phyloP scores from a whole-genome alignment of 495 filamentous ascomycete genomes.

The Penicillium nucicola region DNA sequence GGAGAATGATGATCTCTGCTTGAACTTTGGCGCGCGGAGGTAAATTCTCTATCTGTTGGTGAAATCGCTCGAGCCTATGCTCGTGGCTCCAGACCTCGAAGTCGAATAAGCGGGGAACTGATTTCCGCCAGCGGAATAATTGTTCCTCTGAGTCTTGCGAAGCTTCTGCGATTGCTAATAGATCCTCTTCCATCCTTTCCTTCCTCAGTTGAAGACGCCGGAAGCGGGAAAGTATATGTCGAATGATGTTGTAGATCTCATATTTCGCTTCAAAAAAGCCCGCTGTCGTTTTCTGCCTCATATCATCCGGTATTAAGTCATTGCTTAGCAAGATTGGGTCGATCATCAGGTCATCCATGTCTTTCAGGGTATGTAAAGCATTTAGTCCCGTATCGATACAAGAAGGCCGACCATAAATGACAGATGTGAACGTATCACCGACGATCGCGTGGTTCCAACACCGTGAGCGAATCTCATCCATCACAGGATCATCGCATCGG shows the following conservation, averaged over 20 bases:
- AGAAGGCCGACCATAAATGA: conserved; percentile 16
- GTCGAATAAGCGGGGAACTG: conserved; percentile 6
- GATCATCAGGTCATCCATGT: conserved; percentile 11
- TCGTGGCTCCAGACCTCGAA: conserved; percentile 11
- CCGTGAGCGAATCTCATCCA: conserved; percentile 13
- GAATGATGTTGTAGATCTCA: conserved; percentile 14
- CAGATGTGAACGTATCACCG: conserved; percentile 16
- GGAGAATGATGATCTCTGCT: conserved; percentile 15
- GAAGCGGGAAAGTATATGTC: conserved; percentile 10
- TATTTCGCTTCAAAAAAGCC: conserved; percentile 11
- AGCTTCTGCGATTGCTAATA: conserved; percentile 7
- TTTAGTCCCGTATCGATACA: conserved; percentile 13
- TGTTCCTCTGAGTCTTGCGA: conserved; percentile 6
- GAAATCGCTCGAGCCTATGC: conserved; percentile 4
- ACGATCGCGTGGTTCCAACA: conserved; percentile 21
- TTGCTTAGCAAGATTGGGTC: conserved; percentile 1
- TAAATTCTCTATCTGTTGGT: conserved; percentile 2
- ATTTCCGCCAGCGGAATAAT: background rate
- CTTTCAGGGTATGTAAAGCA: conserved; percentile 9
- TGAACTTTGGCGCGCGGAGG: conserved; percentile 7
- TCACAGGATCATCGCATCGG: background rate
- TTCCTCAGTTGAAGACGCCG: conserved; percentile 12
- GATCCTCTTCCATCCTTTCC: conserved; percentile 7
- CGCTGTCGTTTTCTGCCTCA: conserved; percentile 3
- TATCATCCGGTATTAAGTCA: background rate